Evolutionary conservation across 164 flowering plant genomes (phyloP).

Genomic region (Platanus orientalis): DNA sequence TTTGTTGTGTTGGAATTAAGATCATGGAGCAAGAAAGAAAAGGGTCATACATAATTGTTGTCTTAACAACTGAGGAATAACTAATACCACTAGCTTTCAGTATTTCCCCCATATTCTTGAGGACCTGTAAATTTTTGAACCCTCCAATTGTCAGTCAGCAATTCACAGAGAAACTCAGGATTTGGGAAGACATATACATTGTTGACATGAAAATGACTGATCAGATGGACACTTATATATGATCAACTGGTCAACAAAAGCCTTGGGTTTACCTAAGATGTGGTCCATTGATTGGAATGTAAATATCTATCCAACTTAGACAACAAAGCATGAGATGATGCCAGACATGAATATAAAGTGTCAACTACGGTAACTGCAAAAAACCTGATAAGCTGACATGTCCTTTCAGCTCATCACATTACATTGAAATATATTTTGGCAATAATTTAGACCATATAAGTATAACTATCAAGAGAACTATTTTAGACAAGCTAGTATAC

Average conservation of each 20-base stretch:
- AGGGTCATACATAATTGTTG: conserved; percentile 72
- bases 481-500: not conserved
- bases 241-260: too few species aligned
- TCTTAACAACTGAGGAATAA: conserved; percentile 90
- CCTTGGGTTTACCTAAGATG: not conserved
- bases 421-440: too few species aligned
- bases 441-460: not conserved
- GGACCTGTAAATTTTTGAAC: conserved; percentile 38
- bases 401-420: not conserved
- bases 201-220: not conserved
- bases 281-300: not conserved
- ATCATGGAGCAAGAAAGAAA: not conserved
- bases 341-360: too few species aligned
- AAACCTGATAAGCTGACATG: too few species aligned
- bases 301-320: too few species aligned
- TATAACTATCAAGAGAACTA: not conserved
- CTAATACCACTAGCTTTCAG: conserved; percentile 83
- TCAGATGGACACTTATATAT: not conserved
- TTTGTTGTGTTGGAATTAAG: not conserved
- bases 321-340: too few species aligned
- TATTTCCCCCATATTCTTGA: conserved; percentile 94
- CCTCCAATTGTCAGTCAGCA: not conserved
- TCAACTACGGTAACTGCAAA: too few species aligned
- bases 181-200: not conserved
- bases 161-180: not conserved